Evolutionary conservation across 805 yeast species (phyloP).

Genomic region (Ogataea polymorpha): DNA sequence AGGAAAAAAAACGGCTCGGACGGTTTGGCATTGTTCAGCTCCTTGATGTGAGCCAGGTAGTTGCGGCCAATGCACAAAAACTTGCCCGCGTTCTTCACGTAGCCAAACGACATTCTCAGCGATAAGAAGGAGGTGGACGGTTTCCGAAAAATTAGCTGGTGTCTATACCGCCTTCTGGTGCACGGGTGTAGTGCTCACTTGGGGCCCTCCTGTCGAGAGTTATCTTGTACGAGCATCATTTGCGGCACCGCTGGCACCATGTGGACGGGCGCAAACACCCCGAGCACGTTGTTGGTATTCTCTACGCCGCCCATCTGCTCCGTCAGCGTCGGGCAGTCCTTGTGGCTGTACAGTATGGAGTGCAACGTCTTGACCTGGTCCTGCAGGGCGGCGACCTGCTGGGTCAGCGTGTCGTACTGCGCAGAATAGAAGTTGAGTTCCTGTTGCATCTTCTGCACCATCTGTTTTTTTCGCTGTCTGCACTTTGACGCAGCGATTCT

Average conservation of each 20-base stretch:
- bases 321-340: slow-evolving; percentile 42
- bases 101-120: slow-evolving; percentile 42
- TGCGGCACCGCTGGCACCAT: slow-evolving; percentile 3
- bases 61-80: slow-evolving; percentile 95
- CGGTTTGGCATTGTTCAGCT: slow-evolving; percentile 79
- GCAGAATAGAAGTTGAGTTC: slow-evolving; percentile 67
- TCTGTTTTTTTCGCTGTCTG: slow-evolving; percentile 89
- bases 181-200: slow-evolving; percentile 1
- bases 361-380: slow-evolving; percentile 55
- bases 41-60: slow-evolving; percentile 94
- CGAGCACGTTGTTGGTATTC: slow-evolving; percentile 41
- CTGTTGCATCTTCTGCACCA: slow-evolving; percentile 75
- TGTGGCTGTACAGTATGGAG: slow-evolving; percentile 46
- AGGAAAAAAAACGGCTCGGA: slow-evolving; percentile 87
- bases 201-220: slow-evolving; percentile 1
- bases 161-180: background rate
- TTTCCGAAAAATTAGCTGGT: background rate
- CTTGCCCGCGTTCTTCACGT: slow-evolving; percentile 65
- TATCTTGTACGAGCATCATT: slow-evolving; percentile 1
- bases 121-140: background rate
- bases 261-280: slow-evolving; percentile 29
- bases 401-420: slow-evolving; percentile 65
- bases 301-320: slow-evolving; percentile 47
- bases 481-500: slow-evolving; percentile 97
- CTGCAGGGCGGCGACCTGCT: slow-evolving; percentile 54